Evolutionary conservation across 1,284 basidiomycete species (phyloP).

Genomic region (Boletellus deceptivus): DNA sequence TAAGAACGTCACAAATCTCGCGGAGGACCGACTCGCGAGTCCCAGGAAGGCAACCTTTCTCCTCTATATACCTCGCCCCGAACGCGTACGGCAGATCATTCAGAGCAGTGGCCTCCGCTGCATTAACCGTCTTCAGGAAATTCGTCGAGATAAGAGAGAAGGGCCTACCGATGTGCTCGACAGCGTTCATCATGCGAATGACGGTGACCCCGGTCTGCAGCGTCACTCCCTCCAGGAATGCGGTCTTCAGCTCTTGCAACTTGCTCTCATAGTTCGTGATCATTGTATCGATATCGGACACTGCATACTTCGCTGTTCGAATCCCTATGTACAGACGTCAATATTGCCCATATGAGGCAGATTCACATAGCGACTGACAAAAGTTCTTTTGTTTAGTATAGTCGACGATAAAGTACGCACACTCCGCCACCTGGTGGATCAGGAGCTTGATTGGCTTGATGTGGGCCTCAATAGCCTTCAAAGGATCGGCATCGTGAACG

Average conservation of each 20-base stretch:
- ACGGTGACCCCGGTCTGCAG: background rate
- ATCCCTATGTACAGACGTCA: background rate
- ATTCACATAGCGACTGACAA: background rate
- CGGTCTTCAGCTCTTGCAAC: background rate
- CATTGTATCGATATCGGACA: background rate
- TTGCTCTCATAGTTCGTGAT: background rate
- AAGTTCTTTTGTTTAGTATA: background rate
- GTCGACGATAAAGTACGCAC: background rate
- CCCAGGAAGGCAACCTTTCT: background rate
- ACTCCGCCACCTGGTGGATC: background rate
- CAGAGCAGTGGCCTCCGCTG: background rate
- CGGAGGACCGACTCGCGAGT: background rate
- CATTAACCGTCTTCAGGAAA: too few relatives aligned
- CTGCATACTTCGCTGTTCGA: background rate
- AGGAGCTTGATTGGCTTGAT: background rate
- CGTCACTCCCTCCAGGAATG: background rate
- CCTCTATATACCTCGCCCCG: background rate
- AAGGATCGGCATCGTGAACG: background rate
- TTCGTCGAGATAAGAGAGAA: background rate
- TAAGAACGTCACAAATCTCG: constrained; percentile 15
- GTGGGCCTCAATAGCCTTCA: background rate
- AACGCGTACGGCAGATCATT: background rate
- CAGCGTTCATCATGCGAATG: background rate
- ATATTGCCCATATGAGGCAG: background rate
- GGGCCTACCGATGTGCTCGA: background rate